Percentiles rank a stretch among this genome's conserved stretches.
Evolutionary conservation across 1,139 yeast species (phyloP).

Genomic region (Arxiozyma heterogenica): DNA sequence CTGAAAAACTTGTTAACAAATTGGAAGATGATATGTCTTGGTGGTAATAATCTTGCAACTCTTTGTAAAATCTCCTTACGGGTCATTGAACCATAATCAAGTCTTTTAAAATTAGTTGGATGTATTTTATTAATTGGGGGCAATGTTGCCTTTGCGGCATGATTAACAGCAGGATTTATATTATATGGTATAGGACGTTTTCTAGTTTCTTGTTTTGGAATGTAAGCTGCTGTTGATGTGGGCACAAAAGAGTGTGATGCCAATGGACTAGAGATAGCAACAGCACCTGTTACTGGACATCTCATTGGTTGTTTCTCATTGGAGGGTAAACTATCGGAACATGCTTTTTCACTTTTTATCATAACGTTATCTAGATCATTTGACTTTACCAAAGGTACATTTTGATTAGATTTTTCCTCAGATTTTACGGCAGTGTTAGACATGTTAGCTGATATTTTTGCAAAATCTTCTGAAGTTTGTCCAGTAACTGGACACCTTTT

Average conservation of each 20-base stretch:
- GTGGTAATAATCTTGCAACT: conserved; percentile 32
- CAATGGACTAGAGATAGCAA: conserved; percentile 1
- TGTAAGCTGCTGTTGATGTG: background rate
- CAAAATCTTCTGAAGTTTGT: conserved; percentile 3
- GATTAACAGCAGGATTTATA: conserved; percentile 2
- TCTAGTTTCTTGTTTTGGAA: background rate
- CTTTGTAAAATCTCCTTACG: conserved; percentile 7
- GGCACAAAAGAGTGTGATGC: conserved; percentile 10
- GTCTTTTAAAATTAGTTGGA: background rate
- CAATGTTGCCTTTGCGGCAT: background rate
- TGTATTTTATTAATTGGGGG: conserved; percentile 3
- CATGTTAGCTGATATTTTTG: background rate
- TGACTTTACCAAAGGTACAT: background rate
- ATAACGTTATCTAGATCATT: background rate
- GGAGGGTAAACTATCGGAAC: background rate
- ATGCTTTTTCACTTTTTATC: background rate
- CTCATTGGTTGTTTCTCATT: conserved; percentile 3
- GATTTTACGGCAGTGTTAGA: background rate
- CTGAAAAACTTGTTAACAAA: conserved; percentile 37
- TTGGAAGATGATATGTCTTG: conserved; percentile 34
- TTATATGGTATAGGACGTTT: conserved; percentile 6
- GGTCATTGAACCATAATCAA: conserved; percentile 6
- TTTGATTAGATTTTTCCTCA: background rate
- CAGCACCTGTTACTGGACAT: conserved; percentile 13
- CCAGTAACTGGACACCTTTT: conserved; percentile 12